A percentile compares a stretch with the other conserved stretches of the same genome.
Evolutionary conservation across 768 basidiomycete genomes (phyloP).

Genomic region (Kwoniella newhampshirensis): DNA sequence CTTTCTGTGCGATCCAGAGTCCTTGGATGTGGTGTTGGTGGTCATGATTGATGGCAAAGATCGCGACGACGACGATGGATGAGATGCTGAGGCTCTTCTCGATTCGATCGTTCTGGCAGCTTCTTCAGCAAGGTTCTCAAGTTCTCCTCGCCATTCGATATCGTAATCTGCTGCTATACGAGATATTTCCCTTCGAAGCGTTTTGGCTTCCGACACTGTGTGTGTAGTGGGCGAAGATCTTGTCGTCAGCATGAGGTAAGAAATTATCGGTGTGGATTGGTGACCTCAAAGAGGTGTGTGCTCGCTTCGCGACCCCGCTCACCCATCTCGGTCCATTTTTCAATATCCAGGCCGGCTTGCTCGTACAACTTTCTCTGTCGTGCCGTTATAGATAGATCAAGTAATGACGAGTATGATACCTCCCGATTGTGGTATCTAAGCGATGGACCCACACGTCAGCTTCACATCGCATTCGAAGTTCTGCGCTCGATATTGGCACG

Average conservation of each 20-base stretch:
- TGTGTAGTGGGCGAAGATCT: slow-evolving; percentile 4
- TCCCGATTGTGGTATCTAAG: slow-evolving; percentile 49
- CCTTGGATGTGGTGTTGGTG: too few species aligned
- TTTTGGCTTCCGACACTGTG: slow-evolving; percentile 59
- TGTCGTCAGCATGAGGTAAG: background rate
- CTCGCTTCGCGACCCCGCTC: too few species aligned
- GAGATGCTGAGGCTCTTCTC: background rate
- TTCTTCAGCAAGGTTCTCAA: slow-evolving; percentile 39
- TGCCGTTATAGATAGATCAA: slow-evolving; percentile 63
- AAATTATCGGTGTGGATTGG: too few species aligned
- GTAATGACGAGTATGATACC: slow-evolving; percentile 66
- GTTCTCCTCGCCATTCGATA: slow-evolving; percentile 54
- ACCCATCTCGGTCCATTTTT: slow-evolving; percentile 61
- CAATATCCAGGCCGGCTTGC: slow-evolving; percentile 63
- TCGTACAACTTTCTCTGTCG: slow-evolving; percentile 63
- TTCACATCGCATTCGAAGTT: background rate
- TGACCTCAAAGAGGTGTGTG: too few species aligned
- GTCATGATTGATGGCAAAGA: background rate
- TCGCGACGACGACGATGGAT: background rate
- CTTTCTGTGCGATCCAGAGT: too few species aligned
- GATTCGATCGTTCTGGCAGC: slow-evolving; percentile 2
- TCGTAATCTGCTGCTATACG: slow-evolving; percentile 67
- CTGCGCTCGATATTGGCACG: slow-evolving; percentile 4
- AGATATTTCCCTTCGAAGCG: slow-evolving; percentile 60
- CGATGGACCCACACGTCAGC: background rate